phyloP scores from a whole-genome alignment of 2,329 filamentous ascomycete species.

The Plenodomus biglobosus region DNA sequence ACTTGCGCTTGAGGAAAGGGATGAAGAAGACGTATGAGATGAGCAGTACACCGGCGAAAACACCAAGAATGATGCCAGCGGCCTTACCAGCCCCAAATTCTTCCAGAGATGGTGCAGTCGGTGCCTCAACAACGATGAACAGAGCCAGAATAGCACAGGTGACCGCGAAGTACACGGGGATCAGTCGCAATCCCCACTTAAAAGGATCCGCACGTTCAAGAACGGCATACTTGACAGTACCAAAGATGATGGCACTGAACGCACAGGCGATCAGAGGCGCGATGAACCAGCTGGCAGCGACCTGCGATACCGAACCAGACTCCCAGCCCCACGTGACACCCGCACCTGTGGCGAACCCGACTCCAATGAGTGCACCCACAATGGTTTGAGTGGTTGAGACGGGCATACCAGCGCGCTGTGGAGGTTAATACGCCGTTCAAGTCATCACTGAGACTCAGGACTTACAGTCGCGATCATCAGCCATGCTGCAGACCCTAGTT shows the following conservation, averaged over 20 bases:
- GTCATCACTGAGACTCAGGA: neutral
- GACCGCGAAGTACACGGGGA: conserved; percentile 53
- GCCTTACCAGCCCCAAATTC: conserved; percentile 36
- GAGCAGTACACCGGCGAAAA: conserved; percentile 25
- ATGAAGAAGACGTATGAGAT: conserved; percentile 33
- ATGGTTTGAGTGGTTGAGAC: conserved; percentile 65
- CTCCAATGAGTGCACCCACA: conserved; percentile 61
- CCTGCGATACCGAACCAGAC: conserved; percentile 30
- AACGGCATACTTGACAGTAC: conserved; percentile 53
- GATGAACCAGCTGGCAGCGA: conserved; percentile 53
- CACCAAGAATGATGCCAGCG: conserved; percentile 29
- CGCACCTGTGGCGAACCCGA: conserved; percentile 54
- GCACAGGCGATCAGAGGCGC: conserved; percentile 52
- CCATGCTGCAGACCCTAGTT: conserved; percentile 56
- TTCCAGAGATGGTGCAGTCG: conserved; percentile 33
- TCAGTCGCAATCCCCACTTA: conserved; percentile 53
- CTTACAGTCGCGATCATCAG: conserved; percentile 57
- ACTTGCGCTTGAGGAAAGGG: conserved; percentile 32
- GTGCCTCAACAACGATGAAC: conserved; percentile 59
- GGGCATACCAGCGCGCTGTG: conserved; percentile 52
- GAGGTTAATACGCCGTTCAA: conserved; percentile 8
- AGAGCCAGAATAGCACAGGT: conserved; percentile 56
- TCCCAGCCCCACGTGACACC: conserved; percentile 30
- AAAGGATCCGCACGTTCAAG: conserved; percentile 54
- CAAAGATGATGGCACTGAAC: conserved; percentile 55